Percentiles rank a stretch among this genome's conserved stretches.
Conservation (phyloP, 2,329 filamentous ascomycete genomes). For the Talaromyces pinophilus region DNA sequence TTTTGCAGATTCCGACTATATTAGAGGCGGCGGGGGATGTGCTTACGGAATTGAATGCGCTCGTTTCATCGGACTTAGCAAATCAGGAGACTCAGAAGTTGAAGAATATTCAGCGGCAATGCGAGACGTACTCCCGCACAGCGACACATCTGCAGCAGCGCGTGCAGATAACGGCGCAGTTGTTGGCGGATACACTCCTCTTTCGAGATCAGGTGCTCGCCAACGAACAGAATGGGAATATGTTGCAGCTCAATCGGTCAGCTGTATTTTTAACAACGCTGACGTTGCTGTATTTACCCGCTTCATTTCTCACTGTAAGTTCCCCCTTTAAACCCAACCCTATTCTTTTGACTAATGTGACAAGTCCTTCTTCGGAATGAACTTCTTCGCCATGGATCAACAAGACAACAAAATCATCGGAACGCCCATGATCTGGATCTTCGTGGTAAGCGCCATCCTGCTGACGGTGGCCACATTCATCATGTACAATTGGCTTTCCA, state of each 20-base stretch:
- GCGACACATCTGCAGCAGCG: constrained; percentile 28
- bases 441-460: constrained; percentile 33
- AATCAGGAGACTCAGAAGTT: constrained; percentile 23
- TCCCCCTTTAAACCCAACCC: neutral
- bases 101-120: constrained; percentile 25
- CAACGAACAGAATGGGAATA: constrained; percentile 29
- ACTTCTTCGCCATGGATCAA: constrained; percentile 42
- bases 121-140: constrained; percentile 26
- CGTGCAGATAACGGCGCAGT: constrained; percentile 26
- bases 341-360: neutral
- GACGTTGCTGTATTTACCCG: constrained; percentile 21
- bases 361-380: constrained; percentile 47
- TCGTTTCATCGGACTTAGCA: neutral
- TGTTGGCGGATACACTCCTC: constrained; percentile 30
- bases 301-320: constrained; percentile 22
- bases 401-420: constrained; percentile 33
- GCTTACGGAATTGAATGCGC: constrained; percentile 5
- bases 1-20: constrained; percentile 19
- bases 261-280: constrained; percentile 25
- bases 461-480: constrained; percentile 38
- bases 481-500: constrained; percentile 25
- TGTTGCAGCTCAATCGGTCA: constrained; percentile 31
- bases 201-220: constrained; percentile 27
- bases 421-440: constrained; percentile 45
- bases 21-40: constrained; percentile 13